Percentiles rank a stretch among this genome's conserved stretches.
phyloP scores from a whole-genome alignment of 2,329 filamentous ascomycete species.

The Fusarium pseudonygamai region DNA sequence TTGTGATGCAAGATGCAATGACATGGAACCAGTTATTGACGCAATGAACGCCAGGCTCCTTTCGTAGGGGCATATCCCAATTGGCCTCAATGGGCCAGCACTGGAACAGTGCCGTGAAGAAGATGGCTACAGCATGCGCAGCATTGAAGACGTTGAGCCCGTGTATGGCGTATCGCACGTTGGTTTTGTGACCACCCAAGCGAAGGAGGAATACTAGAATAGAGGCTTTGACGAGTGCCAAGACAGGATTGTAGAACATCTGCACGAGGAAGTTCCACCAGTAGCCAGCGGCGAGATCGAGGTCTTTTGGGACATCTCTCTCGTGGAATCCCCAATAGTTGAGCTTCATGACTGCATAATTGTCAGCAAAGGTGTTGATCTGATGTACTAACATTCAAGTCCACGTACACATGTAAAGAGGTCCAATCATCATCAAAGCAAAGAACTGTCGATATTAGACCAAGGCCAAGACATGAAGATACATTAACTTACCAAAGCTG shows the following conservation, averaged over 20 bases:
- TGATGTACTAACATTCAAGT: fast-evolving
- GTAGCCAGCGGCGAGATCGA: slow-evolving; percentile 31
- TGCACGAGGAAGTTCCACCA: slow-evolving; percentile 53
- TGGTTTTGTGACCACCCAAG: slow-evolving; percentile 51
- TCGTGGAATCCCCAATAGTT: slow-evolving; percentile 46
- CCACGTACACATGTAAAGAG: slow-evolving; percentile 30
- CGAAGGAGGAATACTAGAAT: slow-evolving; percentile 56
- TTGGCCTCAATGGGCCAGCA: slow-evolving; percentile 49
- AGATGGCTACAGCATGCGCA: slow-evolving; percentile 47
- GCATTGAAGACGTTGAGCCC: slow-evolving; percentile 40
- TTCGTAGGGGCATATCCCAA: slow-evolving; percentile 43
- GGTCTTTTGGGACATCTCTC: slow-evolving; percentile 35
- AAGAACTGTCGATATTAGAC: slow-evolving; percentile 19
- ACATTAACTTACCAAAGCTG: slow-evolving; percentile 22
- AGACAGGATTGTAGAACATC: slow-evolving; percentile 56
- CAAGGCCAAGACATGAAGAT: fast-evolving
- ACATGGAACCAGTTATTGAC: slow-evolving; percentile 48
- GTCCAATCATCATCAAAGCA: slow-evolving; percentile 28
- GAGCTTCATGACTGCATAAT: slow-evolving; percentile 41
- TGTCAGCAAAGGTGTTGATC: fast-evolving
- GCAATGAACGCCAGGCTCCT: slow-evolving; percentile 44
- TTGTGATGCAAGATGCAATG: slow-evolving; percentile 49
- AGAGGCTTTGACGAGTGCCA: slow-evolving; percentile 57
- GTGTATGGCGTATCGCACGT: slow-evolving; percentile 23
- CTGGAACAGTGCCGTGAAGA: slow-evolving; percentile 52